Conservation (phyloP, 2,329 filamentous ascomycete species). For the Calonectria naviculata region DNA sequence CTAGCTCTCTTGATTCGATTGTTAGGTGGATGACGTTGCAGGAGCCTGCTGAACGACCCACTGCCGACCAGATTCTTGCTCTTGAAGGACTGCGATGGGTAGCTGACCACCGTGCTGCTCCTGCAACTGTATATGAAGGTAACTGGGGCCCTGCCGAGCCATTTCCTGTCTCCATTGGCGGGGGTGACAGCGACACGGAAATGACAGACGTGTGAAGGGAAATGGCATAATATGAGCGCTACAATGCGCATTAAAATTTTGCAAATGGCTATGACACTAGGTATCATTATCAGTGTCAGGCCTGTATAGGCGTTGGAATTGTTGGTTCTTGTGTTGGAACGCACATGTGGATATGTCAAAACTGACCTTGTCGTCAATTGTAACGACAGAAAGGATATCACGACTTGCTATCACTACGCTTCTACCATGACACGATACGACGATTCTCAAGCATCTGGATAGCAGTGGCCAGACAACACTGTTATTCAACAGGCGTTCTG, state of each 20-base stretch:
- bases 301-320: slow-evolving; percentile 30
- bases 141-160: slow-evolving; percentile 87
- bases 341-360: slow-evolving; percentile 31
- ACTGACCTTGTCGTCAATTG: slow-evolving; percentile 26
- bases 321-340: slow-evolving; percentile 37
- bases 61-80: slow-evolving; percentile 77
- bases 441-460: slow-evolving; percentile 43
- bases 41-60: slow-evolving; percentile 78
- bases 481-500: slow-evolving; percentile 36
- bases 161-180: slow-evolving; percentile 49
- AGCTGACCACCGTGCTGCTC: slow-evolving; percentile 78
- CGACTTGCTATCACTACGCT: slow-evolving; percentile 31
- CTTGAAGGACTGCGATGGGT: slow-evolving; percentile 86
- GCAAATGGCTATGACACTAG: slow-evolving; percentile 45
- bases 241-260: slow-evolving; percentile 5
- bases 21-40: slow-evolving; percentile 90
- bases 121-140: slow-evolving; percentile 96
- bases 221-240: neutral
- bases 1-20: slow-evolving; percentile 83
- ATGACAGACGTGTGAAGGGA: slow-evolving; percentile 67
- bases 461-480: slow-evolving; percentile 31
- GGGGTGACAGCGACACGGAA: slow-evolving; percentile 64
- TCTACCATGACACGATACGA: slow-evolving; percentile 41
- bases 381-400: slow-evolving; percentile 25
- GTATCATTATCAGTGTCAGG: slow-evolving; percentile 42